These are phyloP conservation scores for Ogataea pini DNA, from an alignment of 805 yeast genomes.

Conservation along the genomic window DNA sequence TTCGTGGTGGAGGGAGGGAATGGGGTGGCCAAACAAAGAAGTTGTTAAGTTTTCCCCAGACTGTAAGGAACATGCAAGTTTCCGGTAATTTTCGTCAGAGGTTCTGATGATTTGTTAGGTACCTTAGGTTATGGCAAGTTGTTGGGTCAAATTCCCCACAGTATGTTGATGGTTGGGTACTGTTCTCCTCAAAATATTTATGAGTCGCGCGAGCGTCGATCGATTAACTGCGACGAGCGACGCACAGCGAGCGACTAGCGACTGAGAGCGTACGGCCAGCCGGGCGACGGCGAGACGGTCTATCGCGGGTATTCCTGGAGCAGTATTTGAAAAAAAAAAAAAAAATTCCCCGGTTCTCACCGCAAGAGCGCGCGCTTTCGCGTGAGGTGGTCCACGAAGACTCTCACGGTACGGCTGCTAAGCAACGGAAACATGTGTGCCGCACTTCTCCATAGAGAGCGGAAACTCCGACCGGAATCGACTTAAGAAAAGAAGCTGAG, in stretches of 20 bases:
- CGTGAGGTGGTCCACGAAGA: no score
- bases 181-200: slow-evolving; percentile 16
- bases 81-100: background rate
- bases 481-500: background rate
- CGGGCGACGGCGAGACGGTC: background rate
- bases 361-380: background rate
- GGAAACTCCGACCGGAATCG: slow-evolving; percentile 12
- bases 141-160: slow-evolving; percentile 12
- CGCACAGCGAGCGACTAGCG: background rate
- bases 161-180: slow-evolving; percentile 2
- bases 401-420: no score
- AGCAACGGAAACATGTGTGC: slow-evolving; percentile 3
- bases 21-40: background rate
- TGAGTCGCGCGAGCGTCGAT: background rate
- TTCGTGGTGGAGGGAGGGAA: background rate
- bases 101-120: background rate
- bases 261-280: background rate
- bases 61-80: background rate
- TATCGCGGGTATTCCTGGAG: background rate
- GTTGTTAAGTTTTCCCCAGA: background rate
- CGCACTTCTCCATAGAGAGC: slow-evolving; percentile 4
- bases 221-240: background rate
- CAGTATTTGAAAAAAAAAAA: background rate
- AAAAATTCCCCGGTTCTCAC: background rate
- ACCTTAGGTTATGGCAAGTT: background rate